Conservation (phyloP, 2,329 filamentous ascomycete species). For the Stenocarpella maydis region DNA sequence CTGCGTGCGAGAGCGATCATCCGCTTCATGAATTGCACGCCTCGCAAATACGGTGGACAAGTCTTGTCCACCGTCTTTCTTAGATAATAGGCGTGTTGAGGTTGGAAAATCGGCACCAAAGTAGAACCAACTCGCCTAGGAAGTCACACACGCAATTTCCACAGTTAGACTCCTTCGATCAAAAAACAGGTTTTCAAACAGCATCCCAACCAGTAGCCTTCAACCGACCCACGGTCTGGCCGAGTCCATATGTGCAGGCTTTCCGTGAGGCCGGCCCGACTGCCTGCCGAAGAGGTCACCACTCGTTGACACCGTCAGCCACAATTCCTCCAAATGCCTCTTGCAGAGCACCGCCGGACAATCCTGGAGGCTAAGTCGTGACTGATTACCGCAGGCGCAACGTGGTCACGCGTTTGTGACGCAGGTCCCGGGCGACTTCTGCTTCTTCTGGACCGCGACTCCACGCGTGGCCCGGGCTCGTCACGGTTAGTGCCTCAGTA, state of each 20-base stretch:
- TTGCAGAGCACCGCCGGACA: neutral
- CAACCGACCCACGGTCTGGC: slow-evolving; percentile 15
- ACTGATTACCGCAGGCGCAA: neutral
- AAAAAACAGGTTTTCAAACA: slow-evolving; percentile 29
- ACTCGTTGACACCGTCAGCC: neutral
- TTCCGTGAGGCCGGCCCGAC: slow-evolving; percentile 3
- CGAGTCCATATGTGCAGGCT: slow-evolving; percentile 21
- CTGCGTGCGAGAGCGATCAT: neutral
- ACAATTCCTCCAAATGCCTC: neutral
- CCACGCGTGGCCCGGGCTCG: neutral
- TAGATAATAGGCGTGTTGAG: neutral
- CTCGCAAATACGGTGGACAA: neutral
- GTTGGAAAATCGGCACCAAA: neutral
- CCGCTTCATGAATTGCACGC: neutral
- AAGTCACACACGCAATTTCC: slow-evolving; percentile 7
- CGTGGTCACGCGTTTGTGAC: neutral
- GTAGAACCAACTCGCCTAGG: slow-evolving; percentile 9
- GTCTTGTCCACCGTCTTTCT: neutral
- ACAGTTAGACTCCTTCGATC: slow-evolving; percentile 2
- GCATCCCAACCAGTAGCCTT: slow-evolving; percentile 5
- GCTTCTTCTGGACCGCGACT: neutral
- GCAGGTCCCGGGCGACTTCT: no score
- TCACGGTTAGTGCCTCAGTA: neutral
- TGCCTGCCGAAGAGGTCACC: neutral
- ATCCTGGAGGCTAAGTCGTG: neutral